These are phyloP conservation scores for Warburgia ugandensis DNA, from an alignment of 164 flowering plant genomes.

Conservation along the genomic window DNA sequence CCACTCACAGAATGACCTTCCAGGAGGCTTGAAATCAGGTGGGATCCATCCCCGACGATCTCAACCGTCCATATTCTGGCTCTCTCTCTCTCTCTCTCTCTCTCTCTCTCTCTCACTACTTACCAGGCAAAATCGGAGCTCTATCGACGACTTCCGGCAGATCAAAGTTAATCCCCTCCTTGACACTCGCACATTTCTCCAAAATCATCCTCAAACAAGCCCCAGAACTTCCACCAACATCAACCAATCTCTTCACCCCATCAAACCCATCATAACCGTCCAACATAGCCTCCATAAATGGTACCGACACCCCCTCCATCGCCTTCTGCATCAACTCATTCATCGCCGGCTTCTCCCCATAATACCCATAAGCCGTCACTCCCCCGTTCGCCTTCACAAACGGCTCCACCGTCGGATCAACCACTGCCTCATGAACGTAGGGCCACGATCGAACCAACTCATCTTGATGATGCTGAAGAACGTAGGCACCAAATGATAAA, in stretches of 20 bases:
- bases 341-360: constrained; percentile 56
- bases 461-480: constrained; percentile 75
- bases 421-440: constrained; percentile 47
- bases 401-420: constrained; percentile 45
- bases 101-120: no score
- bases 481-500: constrained; percentile 53
- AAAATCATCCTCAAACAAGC: constrained; percentile 66
- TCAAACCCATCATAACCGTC: constrained; percentile 54
- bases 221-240: constrained; percentile 81
- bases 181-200: constrained; percentile 21
- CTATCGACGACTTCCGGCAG: constrained; percentile 67
- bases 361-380: constrained; percentile 42
- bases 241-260: constrained; percentile 45
- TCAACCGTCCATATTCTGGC: no score
- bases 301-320: constrained; percentile 72
- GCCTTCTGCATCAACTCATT: constrained; percentile 68
- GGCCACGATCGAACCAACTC: constrained; percentile 60
- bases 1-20: no score
- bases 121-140: constrained; percentile 55
- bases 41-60: no score
- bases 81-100: no score
- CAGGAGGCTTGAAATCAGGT: no score
- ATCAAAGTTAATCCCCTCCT: constrained; percentile 67
- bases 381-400: constrained; percentile 60
- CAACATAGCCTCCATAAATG: constrained; percentile 62